phyloP scores from a whole-genome alignment of 345 rosid species.

The Microcos paniculata region DNA sequence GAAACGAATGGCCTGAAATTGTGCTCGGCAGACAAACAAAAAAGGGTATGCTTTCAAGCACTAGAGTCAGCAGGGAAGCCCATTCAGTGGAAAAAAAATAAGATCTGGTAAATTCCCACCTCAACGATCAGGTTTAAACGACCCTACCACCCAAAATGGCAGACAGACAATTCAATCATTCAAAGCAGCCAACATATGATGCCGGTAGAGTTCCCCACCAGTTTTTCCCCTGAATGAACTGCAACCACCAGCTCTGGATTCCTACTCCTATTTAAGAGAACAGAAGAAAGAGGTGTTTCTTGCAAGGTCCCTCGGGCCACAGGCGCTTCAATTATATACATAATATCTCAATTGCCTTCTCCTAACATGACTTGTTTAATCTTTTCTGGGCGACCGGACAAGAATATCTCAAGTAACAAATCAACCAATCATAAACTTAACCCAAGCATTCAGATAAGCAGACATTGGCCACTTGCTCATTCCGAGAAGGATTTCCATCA shows the following conservation, averaged over 20 bases:
- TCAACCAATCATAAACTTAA: constrained; percentile 20
- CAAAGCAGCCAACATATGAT: constrained; percentile 30
- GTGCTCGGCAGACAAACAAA: not conserved
- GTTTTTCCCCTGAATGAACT: constrained; percentile 31
- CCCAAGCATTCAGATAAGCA: constrained; percentile 21
- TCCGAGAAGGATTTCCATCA: constrained; percentile 20
- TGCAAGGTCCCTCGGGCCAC: constrained; percentile 20
- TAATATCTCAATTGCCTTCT: constrained; percentile 25
- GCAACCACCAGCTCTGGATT: constrained; percentile 38
- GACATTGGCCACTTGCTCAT: constrained; percentile 32
- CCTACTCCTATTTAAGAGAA: constrained; percentile 19
- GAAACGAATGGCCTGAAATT: constrained; percentile 4
- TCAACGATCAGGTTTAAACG: constrained; percentile 27
- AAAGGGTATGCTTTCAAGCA: not conserved
- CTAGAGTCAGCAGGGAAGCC: not conserved
- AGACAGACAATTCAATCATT: constrained; percentile 50
- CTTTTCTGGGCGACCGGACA: constrained; percentile 28
- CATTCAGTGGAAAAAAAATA: not conserved
- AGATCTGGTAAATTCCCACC: not conserved
- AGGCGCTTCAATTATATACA: constrained; percentile 22
- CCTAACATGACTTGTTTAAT: constrained; percentile 28
- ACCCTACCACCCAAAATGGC: constrained; percentile 49
- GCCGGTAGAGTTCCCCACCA: constrained; percentile 40
- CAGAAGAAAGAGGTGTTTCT: constrained; percentile 17
- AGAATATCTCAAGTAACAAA: constrained; percentile 22